Evolutionary conservation across 2,329 filamentous ascomycete genomes (phyloP).

Genomic region (Fusarium sp.): DNA sequence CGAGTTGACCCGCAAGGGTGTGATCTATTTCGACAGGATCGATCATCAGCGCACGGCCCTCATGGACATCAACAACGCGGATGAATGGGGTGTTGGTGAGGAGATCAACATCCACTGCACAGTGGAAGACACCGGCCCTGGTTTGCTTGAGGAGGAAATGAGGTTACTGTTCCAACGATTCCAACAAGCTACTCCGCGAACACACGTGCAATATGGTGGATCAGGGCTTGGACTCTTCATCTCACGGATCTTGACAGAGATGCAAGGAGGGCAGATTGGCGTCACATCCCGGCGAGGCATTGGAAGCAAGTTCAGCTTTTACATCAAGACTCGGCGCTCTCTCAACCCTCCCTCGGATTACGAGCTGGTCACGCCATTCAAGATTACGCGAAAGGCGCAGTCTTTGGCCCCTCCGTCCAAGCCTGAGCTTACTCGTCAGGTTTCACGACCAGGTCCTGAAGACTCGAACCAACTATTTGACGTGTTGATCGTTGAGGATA

Average conservation of each 20-base stretch:
- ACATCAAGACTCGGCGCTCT: constrained; percentile 71
- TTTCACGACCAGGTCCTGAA: constrained; percentile 24
- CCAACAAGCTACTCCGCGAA: constrained; percentile 71
- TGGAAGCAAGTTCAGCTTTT: constrained; percentile 80
- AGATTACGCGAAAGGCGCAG: constrained; percentile 46
- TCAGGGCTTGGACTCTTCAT: constrained; percentile 78
- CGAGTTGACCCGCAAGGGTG: constrained; percentile 51
- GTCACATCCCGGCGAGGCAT: constrained; percentile 71
- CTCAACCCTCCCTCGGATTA: constrained; percentile 50
- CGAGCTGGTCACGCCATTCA: constrained; percentile 50
- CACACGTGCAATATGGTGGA: constrained; percentile 75
- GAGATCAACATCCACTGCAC: constrained; percentile 76
- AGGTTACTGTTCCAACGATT: constrained; percentile 73
- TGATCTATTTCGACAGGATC: constrained; percentile 58
- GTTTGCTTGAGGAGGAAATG: constrained; percentile 68
- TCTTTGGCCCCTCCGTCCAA: constrained; percentile 26
- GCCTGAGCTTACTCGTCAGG: constrained; percentile 32
- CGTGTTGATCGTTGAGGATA: constrained; percentile 72
- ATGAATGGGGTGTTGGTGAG: constrained; percentile 76
- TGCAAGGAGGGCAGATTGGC: constrained; percentile 80
- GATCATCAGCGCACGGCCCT: constrained; percentile 47
- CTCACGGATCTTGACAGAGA: constrained; percentile 74
- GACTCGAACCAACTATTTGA: constrained; percentile 53
- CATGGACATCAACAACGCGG: constrained; percentile 58
- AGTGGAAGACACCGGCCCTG: constrained; percentile 75